Evolutionary conservation across 2,329 filamentous ascomycete species (phyloP).

Genomic region (Rutstroemia sp.): DNA sequence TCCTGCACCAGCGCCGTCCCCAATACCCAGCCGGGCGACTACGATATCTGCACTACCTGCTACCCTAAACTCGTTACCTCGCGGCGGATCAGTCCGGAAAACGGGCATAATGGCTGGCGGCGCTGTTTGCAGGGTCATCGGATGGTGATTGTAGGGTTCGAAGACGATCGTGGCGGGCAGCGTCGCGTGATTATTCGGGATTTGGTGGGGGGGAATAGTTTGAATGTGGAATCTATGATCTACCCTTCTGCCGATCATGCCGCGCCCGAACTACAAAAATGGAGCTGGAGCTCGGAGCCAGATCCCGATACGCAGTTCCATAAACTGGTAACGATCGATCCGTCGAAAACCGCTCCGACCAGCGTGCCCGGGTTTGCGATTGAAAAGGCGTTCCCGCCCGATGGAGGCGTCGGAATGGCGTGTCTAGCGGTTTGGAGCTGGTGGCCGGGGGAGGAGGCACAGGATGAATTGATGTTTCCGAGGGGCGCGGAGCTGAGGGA

Average conservation of each 20-base stretch:
- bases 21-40: constrained; percentile 58
- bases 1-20: constrained; percentile 53
- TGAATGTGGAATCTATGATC: constrained; percentile 46
- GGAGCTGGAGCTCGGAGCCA: constrained; percentile 49
- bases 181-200: constrained; percentile 62
- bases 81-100: constrained; percentile 62
- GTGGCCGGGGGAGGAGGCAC: constrained; percentile 56
- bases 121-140: constrained; percentile 74
- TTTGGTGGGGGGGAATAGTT: constrained; percentile 66
- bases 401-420: constrained; percentile 62
- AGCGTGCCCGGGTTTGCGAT: constrained; percentile 15
- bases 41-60: constrained; percentile 76
- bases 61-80: constrained; percentile 60
- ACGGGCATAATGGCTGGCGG: constrained; percentile 76
- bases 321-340: constrained; percentile 44
- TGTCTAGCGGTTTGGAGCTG: constrained; percentile 68
- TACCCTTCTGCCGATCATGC: constrained; percentile 19
- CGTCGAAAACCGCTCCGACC: constrained; percentile 35
- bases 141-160: constrained; percentile 75
- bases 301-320: constrained; percentile 31
- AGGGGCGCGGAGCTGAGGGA: constrained; percentile 76
- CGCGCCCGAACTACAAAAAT: constrained; percentile 37
- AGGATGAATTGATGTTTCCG: constrained; percentile 77
- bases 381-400: constrained; percentile 53
- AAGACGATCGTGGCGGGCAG: constrained; percentile 59